A percentile compares a stretch with the other conserved stretches of the same genome.
These are phyloP conservation scores for Alternaria gansuensis DNA, from an alignment of 2,329 filamentous ascomycete genomes.

Conservation along the genomic window DNA sequence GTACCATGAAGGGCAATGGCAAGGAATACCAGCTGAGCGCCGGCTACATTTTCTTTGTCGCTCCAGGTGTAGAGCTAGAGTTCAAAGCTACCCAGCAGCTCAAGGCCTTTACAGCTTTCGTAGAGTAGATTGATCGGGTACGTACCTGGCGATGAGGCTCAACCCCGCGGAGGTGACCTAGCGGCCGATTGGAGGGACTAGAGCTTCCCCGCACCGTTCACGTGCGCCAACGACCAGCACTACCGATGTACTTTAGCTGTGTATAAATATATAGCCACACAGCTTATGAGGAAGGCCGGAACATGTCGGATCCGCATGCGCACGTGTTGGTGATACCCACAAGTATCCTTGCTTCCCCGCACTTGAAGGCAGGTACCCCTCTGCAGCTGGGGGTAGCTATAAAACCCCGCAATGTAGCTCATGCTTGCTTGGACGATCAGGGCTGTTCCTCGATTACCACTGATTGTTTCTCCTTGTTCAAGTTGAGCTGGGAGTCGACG, in stretches of 20 bases:
- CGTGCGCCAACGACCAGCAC: constrained; percentile 6
- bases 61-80: constrained; percentile 62
- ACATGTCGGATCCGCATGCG: constrained; percentile 39
- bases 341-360: constrained; percentile 43
- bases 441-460: background rate
- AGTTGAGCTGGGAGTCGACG: background rate
- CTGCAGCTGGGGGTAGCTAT: constrained; percentile 31
- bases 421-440: background rate
- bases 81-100: constrained; percentile 57
- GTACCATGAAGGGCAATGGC: constrained; percentile 64
- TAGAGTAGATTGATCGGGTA: constrained; percentile 44
- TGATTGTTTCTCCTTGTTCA: background rate
- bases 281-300: constrained; percentile 10
- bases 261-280: constrained; percentile 4
- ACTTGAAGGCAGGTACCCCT: constrained; percentile 27
- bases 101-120: constrained; percentile 61
- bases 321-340: constrained; percentile 29
- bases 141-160: constrained; percentile 22
- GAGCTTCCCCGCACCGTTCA: constrained; percentile 28
- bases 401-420: constrained; percentile 34
- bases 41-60: constrained; percentile 74
- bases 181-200: constrained; percentile 31
- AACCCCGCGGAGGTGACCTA: constrained; percentile 21
- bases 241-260: constrained; percentile 4
- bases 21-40: constrained; percentile 64